Evolutionary conservation across 306 rosid species (phyloP).

Genomic region (Cucurbita maxima): DNA sequence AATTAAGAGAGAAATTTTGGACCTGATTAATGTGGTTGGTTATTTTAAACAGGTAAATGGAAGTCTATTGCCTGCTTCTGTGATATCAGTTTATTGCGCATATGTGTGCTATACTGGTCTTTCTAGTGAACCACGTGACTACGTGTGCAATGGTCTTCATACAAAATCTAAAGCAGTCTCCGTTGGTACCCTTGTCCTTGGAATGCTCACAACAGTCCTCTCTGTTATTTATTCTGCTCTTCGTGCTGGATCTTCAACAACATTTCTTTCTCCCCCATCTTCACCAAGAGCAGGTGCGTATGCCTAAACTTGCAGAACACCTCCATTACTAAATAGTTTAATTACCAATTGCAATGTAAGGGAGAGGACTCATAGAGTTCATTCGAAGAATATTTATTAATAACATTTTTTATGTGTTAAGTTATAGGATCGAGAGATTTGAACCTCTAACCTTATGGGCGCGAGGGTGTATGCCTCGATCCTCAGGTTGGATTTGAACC

Average conservation of each 20-base stretch:
- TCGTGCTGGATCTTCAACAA: conserved; percentile 89
- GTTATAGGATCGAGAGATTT: too few species aligned
- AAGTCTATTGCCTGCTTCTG: conserved; percentile 91
- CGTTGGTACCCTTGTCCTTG: conserved; percentile 61
- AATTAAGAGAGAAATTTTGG: neutral
- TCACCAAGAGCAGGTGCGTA: conserved; percentile 59
- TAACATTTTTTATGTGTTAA: too few species aligned
- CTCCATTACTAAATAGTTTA: neutral
- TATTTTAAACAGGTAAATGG: conserved; percentile 68
- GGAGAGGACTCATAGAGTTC: neutral
- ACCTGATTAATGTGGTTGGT: conserved; percentile 6
- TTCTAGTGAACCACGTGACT: conserved; percentile 70
- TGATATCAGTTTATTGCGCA: conserved; percentile 78
- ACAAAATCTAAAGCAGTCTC: conserved; percentile 54
- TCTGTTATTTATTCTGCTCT: conserved; percentile 88
- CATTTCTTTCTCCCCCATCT: conserved; percentile 79
- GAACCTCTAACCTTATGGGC: too few species aligned
- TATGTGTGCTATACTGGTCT: conserved; percentile 88
- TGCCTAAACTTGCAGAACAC: neutral
- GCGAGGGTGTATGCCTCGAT: too few species aligned
- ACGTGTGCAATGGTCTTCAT: conserved; percentile 76
- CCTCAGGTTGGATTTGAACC: too few species aligned
- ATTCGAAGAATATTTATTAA: too few species aligned
- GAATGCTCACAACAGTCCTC: conserved; percentile 74
- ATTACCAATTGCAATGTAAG: neutral